phyloP scores from a whole-genome alignment of 176 grass and related monocot species.

The Phoenix roebelenii region DNA sequence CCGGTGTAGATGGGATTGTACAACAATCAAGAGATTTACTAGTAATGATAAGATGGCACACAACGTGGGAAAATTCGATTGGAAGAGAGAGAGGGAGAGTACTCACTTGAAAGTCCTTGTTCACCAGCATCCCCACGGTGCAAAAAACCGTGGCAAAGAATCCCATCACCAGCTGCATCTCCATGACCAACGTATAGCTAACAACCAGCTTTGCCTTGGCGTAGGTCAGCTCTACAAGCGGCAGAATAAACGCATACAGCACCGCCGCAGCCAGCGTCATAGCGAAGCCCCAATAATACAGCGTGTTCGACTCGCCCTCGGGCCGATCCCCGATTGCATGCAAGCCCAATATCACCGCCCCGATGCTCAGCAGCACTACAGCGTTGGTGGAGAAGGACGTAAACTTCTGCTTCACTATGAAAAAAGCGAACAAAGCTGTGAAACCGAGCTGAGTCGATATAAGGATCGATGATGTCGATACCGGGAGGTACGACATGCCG shows the following conservation, averaged over 20 bases:
- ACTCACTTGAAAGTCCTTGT: constrained; percentile 68
- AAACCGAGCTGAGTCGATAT: constrained; percentile 76
- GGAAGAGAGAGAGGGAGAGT: background rate
- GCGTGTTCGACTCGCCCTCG: constrained; percentile 26
- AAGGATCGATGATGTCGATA: constrained; percentile 73
- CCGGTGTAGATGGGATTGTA: too few relatives aligned
- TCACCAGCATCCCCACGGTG: constrained; percentile 50
- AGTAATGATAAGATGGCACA: too few relatives aligned
- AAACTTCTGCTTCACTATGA: constrained; percentile 62
- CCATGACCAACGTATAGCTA: constrained; percentile 58
- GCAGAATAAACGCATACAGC: constrained; percentile 45
- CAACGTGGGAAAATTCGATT: too few relatives aligned
- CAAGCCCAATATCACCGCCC: constrained; percentile 56
- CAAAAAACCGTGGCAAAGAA: constrained; percentile 46
- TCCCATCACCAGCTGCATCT: constrained; percentile 76
- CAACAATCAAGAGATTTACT: too few relatives aligned
- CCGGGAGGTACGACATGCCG: constrained; percentile 52
- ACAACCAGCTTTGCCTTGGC: constrained; percentile 22
- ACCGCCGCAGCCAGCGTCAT: constrained; percentile 57
- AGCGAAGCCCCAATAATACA: constrained; percentile 56
- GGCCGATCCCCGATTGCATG: constrained; percentile 41
- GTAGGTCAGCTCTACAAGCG: constrained; percentile 55
- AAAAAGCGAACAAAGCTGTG: constrained; percentile 57
- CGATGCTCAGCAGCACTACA: constrained; percentile 54
- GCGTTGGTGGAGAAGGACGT: constrained; percentile 66